Evolutionary conservation across 164 flowering plant genomes (phyloP).

Genomic region (Taxillus chinensis): DNA sequence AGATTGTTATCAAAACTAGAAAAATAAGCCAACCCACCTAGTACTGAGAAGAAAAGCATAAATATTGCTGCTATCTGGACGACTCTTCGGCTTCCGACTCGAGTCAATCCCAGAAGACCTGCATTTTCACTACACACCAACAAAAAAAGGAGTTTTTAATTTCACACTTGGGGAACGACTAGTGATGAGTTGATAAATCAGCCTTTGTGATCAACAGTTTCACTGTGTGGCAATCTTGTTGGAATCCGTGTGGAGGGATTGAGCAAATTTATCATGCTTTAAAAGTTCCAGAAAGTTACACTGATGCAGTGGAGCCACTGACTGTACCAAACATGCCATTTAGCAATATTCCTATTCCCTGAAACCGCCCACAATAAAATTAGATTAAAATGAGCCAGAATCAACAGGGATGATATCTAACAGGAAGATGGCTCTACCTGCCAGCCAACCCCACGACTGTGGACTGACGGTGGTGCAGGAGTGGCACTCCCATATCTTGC

Average conservation of each 20-base stretch:
- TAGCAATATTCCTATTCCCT: constrained; percentile 54
- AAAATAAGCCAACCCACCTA: not conserved
- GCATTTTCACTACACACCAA: not conserved
- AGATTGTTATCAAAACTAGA: too few species aligned
- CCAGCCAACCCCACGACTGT: constrained; percentile 59
- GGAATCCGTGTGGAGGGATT: too few species aligned
- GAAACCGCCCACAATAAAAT: constrained; percentile 1
- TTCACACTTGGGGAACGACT: not conserved
- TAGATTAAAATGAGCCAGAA: not conserved
- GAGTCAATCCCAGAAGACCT: constrained; percentile 3
- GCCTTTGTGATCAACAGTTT: too few species aligned
- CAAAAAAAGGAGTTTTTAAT: not conserved
- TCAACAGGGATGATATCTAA: not conserved
- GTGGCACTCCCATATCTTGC: constrained; percentile 60
- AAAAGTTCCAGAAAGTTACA: constrained; percentile 35
- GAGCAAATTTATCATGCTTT: not conserved
- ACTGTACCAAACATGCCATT: constrained; percentile 72
- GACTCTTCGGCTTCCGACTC: constrained; percentile 3
- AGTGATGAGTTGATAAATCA: not conserved
- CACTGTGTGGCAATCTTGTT: too few species aligned
- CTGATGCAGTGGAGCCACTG: constrained; percentile 74
- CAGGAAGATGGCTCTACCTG: constrained; percentile 24
- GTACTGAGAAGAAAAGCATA: constrained; percentile 1
- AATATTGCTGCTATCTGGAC: not conserved
- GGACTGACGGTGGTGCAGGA: constrained; percentile 45